phyloP scores from a whole-genome alignment of 2,329 filamentous ascomycete genomes.

The Colletotrichum spaethianum region DNA sequence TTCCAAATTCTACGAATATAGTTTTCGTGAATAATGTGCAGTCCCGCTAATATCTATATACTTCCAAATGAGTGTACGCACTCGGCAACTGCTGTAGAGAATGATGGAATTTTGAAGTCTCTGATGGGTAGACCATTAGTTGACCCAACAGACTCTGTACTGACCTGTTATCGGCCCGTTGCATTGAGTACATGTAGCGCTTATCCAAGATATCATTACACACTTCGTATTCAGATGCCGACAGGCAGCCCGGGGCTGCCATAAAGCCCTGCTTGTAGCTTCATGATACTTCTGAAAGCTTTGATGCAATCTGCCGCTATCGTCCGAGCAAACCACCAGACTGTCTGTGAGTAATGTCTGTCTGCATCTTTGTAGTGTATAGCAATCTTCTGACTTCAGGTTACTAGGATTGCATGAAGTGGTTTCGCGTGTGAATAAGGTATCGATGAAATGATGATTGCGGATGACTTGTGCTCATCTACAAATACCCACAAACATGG shows the following conservation, averaged over 20 bases:
- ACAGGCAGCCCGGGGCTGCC: background rate
- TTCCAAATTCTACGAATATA: too few relatives aligned
- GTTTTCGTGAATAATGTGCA: too few relatives aligned
- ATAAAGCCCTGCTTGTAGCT: background rate
- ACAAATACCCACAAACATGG: background rate
- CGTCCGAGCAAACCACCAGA: conserved; percentile 26
- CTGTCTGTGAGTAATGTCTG: conserved; percentile 3
- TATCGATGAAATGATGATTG: background rate
- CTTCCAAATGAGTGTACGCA: too few relatives aligned
- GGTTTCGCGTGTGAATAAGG: background rate
- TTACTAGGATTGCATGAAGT: conserved; percentile 13
- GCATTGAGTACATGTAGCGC: background rate
- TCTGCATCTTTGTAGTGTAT: conserved; percentile 7
- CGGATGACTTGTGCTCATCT: too few relatives aligned
- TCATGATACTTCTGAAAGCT: background rate
- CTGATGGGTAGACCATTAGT: too few relatives aligned
- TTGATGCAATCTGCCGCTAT: background rate
- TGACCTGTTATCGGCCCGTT: conserved; percentile 12
- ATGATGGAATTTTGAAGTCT: too few relatives aligned
- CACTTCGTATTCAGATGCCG: background rate
- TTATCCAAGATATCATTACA: too few relatives aligned
- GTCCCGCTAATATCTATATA: too few relatives aligned
- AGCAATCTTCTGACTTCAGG: background rate
- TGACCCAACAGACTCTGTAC: background rate
- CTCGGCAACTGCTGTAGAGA: too few relatives aligned